Evolutionary conservation across 2,329 filamentous ascomycete genomes (phyloP).

Genomic region (Colletotrichum tropicicola): DNA sequence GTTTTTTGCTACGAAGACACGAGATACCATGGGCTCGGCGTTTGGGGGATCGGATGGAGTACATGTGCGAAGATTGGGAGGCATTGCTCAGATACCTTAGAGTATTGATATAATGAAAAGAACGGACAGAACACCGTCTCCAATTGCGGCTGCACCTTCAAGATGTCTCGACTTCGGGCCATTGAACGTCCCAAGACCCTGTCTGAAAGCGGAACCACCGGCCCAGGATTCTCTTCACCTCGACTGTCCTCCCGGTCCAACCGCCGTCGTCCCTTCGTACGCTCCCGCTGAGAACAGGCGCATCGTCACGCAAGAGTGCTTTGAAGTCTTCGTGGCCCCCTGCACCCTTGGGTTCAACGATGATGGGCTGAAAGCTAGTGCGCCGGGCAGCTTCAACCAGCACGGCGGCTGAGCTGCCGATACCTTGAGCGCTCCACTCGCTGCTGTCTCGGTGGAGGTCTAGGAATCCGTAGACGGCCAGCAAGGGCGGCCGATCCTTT

Average conservation of each 20-base stretch:
- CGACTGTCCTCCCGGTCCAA: slow-evolving; percentile 68
- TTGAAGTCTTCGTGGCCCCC: slow-evolving; percentile 41
- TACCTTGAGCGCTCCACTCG: slow-evolving; percentile 80
- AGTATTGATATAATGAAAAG: not conserved
- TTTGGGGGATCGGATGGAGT: slow-evolving; percentile 41
- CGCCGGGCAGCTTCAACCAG: slow-evolving; percentile 69
- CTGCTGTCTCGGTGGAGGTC: slow-evolving; percentile 72
- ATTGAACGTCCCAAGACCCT: slow-evolving; percentile 43
- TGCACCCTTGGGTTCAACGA: slow-evolving; percentile 54
- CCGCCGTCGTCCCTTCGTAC: slow-evolving; percentile 58
- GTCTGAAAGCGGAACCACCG: slow-evolving; percentile 71
- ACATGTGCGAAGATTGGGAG: too few relatives aligned
- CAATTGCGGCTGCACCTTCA: not conserved
- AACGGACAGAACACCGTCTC: not conserved
- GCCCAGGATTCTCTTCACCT: slow-evolving; percentile 64
- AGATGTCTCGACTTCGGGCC: not conserved
- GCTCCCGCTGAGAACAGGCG: slow-evolving; percentile 71
- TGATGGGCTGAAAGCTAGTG: slow-evolving; percentile 50
- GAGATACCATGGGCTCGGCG: slow-evolving; percentile 51
- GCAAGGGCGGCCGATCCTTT: slow-evolving; percentile 44
- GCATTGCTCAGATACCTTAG: not conserved
- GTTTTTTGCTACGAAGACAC: slow-evolving; percentile 23
- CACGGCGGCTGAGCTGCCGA: slow-evolving; percentile 69
- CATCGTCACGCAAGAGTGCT: slow-evolving; percentile 55
- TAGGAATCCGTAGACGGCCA: slow-evolving; percentile 74